Evolutionary conservation across 495 filamentous ascomycete genomes (phyloP), one percentile per base, ranked within the genome.

Genomic region (Talaromyces nanjingensis): DNA sequence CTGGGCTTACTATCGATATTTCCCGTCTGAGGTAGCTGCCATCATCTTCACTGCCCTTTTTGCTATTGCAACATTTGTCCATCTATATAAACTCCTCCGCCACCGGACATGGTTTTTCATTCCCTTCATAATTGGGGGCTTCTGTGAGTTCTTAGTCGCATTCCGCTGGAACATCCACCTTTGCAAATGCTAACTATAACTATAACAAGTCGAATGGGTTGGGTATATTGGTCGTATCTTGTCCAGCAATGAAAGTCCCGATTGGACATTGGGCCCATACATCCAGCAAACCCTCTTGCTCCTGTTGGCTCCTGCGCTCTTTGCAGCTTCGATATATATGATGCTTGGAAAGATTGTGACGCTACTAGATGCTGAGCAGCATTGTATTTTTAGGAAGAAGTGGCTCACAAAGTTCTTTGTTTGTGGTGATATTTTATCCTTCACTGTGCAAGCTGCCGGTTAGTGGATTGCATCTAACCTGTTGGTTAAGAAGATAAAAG

Each of bases 71-170:
- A 70, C 83, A 6, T 22, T 74, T 5, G 63, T 71, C 2, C 87
- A 89, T 65, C 24, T 71, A 24, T 77, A 73, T 58, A 79, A 85
- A 59, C 64, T 88, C 9, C 56, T 76, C 34, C 74, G 68, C 24
- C 76, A 73, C n/a, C 73, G 75, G 65, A 82, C 79, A 11, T 89
- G 84, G 83, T 89, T 84, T 70, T 84, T 89, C 57, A 81, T 83
- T 9, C 80, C 87, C 0, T 78, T 89, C 33, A 27, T 85, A 7
- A 68, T 87, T 31, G 87, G 85, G 8, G 79, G 83, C 27, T 57
- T 80, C 18, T 85, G 84, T 87, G 76, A 65, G 80, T 76, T 47
- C 34, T 25, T 49, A 29, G n/a, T 29, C 33, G 24, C 14, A 34
- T 1, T 61, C 55, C 7, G 55, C 55, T 31, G 55, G 55, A 58